These are phyloP conservation scores for Macrophomina phaseolina DNA, from an alignment of 2,329 filamentous ascomycete species.

Conservation along the genomic window DNA sequence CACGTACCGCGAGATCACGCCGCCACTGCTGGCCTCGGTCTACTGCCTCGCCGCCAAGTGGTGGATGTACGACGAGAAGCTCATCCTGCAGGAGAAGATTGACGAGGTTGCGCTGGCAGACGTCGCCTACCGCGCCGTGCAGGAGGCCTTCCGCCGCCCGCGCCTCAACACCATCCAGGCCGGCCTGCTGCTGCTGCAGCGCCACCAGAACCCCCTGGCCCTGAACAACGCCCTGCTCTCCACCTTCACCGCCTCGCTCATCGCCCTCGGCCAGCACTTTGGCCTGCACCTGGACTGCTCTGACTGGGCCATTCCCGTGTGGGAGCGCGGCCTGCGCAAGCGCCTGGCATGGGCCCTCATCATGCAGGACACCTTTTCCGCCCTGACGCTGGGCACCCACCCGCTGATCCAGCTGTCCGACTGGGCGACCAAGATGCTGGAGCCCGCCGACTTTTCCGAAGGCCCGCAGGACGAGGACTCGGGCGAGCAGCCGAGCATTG, in stretches of 20 bases:
- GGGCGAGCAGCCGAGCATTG: conserved; percentile 41
- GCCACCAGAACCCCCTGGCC: conserved; percentile 34
- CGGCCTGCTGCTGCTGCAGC: conserved; percentile 46
- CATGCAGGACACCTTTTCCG: conserved; percentile 69
- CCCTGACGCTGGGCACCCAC: conserved; percentile 63
- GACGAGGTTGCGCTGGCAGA: conserved; percentile 43
- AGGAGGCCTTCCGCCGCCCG: conserved; percentile 45
- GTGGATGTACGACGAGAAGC: conserved; percentile 63
- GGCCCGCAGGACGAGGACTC: conserved; percentile 35
- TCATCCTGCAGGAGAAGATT: conserved; percentile 54
- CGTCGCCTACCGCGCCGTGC: conserved; percentile 44
- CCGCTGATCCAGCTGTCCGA: conserved; percentile 60
- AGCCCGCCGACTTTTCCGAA: conserved; percentile 52
- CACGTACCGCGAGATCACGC: conserved; percentile 64
- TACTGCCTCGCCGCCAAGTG: conserved; percentile 67
- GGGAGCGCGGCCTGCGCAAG: conserved; percentile 67
- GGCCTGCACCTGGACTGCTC: conserved; percentile 62
- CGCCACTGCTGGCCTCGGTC: conserved; percentile 64
- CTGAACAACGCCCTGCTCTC: conserved; percentile 33
- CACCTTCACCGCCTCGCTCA: conserved; percentile 43
- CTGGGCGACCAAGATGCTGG: conserved; percentile 60
- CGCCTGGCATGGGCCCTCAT: conserved; percentile 69
- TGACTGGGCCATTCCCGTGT: conserved; percentile 65
- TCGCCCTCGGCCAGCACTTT: conserved; percentile 46
- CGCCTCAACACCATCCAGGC: conserved; percentile 51